Base-by-base conservation (phyloP, 495 filamentous ascomycete genomes). In the Achaetomiella virescens region DNA sequence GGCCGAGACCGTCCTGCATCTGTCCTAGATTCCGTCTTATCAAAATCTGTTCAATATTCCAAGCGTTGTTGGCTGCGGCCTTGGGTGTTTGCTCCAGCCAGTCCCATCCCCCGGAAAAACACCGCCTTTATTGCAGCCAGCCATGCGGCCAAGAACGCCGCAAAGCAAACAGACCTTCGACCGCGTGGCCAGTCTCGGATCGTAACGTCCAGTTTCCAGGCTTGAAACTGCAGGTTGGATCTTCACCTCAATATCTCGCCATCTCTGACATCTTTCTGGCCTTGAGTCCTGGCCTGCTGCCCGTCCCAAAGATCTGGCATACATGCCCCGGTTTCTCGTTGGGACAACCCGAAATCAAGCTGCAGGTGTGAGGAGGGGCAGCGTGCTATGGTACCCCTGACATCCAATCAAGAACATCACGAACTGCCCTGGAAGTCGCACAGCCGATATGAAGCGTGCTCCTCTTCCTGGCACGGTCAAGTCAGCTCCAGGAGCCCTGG, bases 381-480 rank as follows among this genome's bases (percentile, higher is more conserved):
- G 51, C 52, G 54, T 66, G 66, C 42, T 49, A 66, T 70, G 66
- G 58, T 54, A 55, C 59, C 62, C 50, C 60, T 22, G 54, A 38
- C 43, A 25, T 58, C 66, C 67, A 68, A 68, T 70, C 61, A 68
- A 40, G 9, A 18, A 22, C 6, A 14, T 41, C 41, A 41, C 49
- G 33, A 48, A 27, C 21, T 7, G 43, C 8, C 48, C 11, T 53
- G 37, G 41, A n/a, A 35, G 67, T 70, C 10, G 20, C 53, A 68
- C 67, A 56, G 50, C 10, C 56, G 68, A 70, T 61, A 60, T 68
- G 55, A 24, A 48, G 35, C 59, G 54, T 59, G 42, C 59, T 57
- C 40, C 58, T 59, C 33, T 45, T 29, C 52, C 49, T 62, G 44
- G 48, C 46, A 45, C 48, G 9, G 43, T 31, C 18, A 42, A 41